phyloP scores from a whole-genome alignment of 179 eudicot species.

The Patellifolia procumbens region DNA sequence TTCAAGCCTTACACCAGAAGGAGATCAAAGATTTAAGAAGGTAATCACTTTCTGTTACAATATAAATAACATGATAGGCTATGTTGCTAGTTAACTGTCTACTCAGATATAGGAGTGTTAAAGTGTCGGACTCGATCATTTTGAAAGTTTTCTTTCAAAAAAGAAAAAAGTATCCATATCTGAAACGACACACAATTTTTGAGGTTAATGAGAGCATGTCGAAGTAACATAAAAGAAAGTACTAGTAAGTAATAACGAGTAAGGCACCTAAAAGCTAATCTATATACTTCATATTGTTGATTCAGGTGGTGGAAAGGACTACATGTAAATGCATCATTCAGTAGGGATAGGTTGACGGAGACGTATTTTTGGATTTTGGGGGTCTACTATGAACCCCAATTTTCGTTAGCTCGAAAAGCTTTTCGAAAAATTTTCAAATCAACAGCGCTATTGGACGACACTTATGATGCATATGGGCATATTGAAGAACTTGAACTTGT shows the following conservation, averaged over 20 bases:
- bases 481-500: conserved; percentile 47
- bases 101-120: no score
- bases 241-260: no score
- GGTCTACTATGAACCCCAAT: conserved; percentile 28
- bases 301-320: conserved; percentile 41
- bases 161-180: no score
- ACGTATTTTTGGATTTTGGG: conserved; percentile 35
- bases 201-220: no score
- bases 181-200: no score
- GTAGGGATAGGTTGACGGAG: conserved; percentile 31
- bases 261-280: no score
- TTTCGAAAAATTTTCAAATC: conserved; percentile 26
- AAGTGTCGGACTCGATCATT: no score
- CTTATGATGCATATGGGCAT: conserved; percentile 44
- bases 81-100: no score
- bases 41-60: conserved; percentile 22
- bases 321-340: conserved; percentile 25
- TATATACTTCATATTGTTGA: no score
- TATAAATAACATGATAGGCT: no score
- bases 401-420: conserved; percentile 20
- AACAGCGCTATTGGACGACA: conserved; percentile 29
- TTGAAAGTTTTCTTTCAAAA: no score
- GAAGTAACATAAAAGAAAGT: no score
- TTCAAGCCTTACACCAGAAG: conserved; percentile 45
- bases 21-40: conserved; percentile 41